Percentiles rank a stretch among this genome's conserved stretches.
Evolutionary conservation across 257 asterid genomes (phyloP).

Genomic region (Jacaranda mimosifolia): DNA sequence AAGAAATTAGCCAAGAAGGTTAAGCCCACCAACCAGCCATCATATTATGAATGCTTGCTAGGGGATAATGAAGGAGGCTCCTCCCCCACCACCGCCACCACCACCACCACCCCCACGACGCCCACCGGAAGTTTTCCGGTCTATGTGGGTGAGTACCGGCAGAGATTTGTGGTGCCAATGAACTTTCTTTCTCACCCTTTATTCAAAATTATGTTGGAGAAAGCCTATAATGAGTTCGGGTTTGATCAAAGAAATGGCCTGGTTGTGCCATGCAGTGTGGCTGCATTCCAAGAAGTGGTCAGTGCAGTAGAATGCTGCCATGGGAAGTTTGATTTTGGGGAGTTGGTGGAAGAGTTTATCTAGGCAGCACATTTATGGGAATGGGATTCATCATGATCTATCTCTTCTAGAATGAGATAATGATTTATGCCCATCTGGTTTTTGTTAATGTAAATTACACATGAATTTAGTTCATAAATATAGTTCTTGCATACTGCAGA

Average conservation of each 20-base stretch:
- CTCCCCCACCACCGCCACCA: conserved; percentile 33
- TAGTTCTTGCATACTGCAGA: background rate
- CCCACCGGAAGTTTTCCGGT: conserved; percentile 65
- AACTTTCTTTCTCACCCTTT: conserved; percentile 73
- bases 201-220: conserved; percentile 76
- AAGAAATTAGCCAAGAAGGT: conserved; percentile 68
- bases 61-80: conserved; percentile 32
- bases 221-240: conserved; percentile 73
- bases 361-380: conserved; percentile 16
- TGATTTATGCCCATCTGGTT: too few species aligned
- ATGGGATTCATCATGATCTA: background rate
- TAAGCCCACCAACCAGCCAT: conserved; percentile 36
- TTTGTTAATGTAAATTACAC: too few species aligned
- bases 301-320: conserved; percentile 62
- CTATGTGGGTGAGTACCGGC: conserved; percentile 74
- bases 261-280: conserved; percentile 68
- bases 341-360: conserved; percentile 58
- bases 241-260: conserved; percentile 62
- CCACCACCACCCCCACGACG: conserved; percentile 32
- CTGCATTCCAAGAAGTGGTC: conserved; percentile 61
- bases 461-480: background rate
- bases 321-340: conserved; percentile 63
- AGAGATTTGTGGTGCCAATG: conserved; percentile 66
- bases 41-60: conserved; percentile 40
- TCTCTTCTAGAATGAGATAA: background rate